Conservation (phyloP, 768 basidiomycete species). For the Phylloporus arenicola region DNA sequence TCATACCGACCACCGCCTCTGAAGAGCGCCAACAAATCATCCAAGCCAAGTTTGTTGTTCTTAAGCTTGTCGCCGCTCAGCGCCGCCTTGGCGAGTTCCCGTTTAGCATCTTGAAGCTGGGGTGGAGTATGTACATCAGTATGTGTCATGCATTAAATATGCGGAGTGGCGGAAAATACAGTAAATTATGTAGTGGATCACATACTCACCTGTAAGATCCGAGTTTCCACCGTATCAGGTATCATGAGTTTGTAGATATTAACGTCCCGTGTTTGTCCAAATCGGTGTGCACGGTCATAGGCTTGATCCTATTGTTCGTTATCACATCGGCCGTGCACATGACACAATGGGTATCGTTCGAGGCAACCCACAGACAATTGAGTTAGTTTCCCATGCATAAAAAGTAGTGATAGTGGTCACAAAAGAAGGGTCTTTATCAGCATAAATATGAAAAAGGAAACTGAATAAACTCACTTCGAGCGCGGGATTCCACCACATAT, state of each 20-base stretch:
- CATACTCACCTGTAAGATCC: conserved; percentile 61
- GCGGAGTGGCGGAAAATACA: background rate
- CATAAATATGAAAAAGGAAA: background rate
- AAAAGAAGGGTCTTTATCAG: conserved; percentile 7
- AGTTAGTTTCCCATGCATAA: background rate
- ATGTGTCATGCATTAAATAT: background rate
- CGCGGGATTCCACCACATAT: conserved; percentile 94
- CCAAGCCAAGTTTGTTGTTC: conserved; percentile 75
- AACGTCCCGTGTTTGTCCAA: conserved; percentile 83
- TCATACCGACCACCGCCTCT: conserved; percentile 51
- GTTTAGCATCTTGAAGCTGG: conserved; percentile 89
- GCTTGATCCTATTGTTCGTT: conserved; percentile 67
- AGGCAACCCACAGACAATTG: background rate
- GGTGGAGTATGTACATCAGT: background rate
- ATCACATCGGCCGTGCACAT: background rate
- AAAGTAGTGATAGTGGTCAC: background rate
- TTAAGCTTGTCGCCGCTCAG: conserved; percentile 86
- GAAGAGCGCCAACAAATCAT: conserved; percentile 83
- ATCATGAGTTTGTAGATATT: conserved; percentile 89
- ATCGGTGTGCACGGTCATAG: conserved; percentile 86
- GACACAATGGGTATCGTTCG: background rate
- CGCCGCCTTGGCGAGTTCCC: conserved; percentile 76
- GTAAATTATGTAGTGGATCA: background rate
- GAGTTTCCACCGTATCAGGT: conserved; percentile 79
- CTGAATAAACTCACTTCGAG: conserved; percentile 51